A percentile compares a stretch with the other conserved stretches of the same genome.
Evolutionary conservation across 768 basidiomycete species (phyloP).

Genomic region (Psilocybe tampanensis): DNA sequence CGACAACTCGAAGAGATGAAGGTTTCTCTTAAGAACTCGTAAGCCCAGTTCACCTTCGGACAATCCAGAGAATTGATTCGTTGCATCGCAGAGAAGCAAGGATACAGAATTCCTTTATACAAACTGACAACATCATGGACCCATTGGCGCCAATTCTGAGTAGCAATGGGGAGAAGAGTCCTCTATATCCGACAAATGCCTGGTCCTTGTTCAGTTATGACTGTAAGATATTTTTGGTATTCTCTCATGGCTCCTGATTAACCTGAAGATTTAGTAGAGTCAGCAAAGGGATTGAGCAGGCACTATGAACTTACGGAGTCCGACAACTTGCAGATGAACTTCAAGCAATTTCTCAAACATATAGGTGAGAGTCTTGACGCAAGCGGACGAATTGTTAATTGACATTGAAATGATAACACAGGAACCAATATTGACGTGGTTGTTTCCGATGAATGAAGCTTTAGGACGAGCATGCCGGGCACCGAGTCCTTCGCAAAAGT

Average conservation of each 20-base stretch:
- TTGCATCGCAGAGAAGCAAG: constrained; percentile 44
- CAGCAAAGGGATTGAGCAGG: constrained; percentile 40
- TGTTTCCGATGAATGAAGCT: constrained; percentile 4
- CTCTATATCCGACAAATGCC: constrained; percentile 51
- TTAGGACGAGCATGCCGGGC: too few species aligned
- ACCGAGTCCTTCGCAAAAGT: too few species aligned
- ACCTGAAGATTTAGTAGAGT: constrained; percentile 35
- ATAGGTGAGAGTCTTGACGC: constrained; percentile 39
- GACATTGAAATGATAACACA: constrained; percentile 1
- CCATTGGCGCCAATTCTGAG: constrained; percentile 48
- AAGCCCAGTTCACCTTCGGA: constrained; percentile 22
- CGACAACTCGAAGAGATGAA: constrained; percentile 44
- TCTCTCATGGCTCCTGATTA: neutral
- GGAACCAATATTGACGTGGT: constrained; percentile 21
- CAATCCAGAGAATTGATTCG: neutral
- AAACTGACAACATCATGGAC: constrained; percentile 43
- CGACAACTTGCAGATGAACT: constrained; percentile 43
- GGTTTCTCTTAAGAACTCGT: constrained; percentile 57
- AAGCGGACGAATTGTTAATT: neutral
- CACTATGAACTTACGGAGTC: constrained; percentile 53
- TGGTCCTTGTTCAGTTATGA: constrained; percentile 54
- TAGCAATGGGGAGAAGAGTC: constrained; percentile 48
- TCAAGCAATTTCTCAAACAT: constrained; percentile 58
- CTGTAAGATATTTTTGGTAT: constrained; percentile 37
- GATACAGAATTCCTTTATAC: constrained; percentile 46